Evolutionary conservation across 257 asterid species (phyloP).

Genomic region (Penstemon barbatus): DNA sequence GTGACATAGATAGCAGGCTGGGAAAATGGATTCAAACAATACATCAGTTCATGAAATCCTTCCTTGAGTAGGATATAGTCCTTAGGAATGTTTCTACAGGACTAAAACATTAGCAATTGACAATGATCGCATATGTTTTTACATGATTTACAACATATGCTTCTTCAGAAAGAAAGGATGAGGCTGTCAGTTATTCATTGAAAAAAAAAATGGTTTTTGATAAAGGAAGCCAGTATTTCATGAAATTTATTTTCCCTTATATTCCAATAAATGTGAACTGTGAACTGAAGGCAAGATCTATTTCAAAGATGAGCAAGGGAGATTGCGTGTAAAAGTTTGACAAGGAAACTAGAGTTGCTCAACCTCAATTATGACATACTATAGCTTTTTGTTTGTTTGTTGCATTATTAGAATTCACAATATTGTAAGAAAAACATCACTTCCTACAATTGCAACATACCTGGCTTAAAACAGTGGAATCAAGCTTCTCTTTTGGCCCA

Average conservation of each 20-base stretch:
- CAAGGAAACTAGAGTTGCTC: slow-evolving; percentile 7
- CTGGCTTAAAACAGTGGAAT: slow-evolving; percentile 97
- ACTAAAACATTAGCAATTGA: slow-evolving; percentile 15
- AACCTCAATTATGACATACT: slow-evolving; percentile 5
- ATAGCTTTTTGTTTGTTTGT: neutral
- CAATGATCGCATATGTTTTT: neutral
- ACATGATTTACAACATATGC: neutral
- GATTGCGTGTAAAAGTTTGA: neutral
- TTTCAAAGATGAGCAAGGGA: neutral
- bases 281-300: neutral
- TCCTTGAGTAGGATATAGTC: slow-evolving; percentile 1
- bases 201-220: neutral
- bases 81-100: neutral
- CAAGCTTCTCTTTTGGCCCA: slow-evolving; percentile 94
- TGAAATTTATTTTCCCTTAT: neutral
- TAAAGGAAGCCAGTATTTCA: neutral
- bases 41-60: slow-evolving; percentile 17
- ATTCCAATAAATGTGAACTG: neutral
- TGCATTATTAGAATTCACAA: slow-evolving; percentile 10
- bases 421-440: slow-evolving; percentile 15
- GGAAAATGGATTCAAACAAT: slow-evolving; percentile 22
- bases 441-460: slow-evolving; percentile 34
- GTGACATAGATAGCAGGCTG: slow-evolving; percentile 98
- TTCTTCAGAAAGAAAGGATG: slow-evolving; percentile 16
- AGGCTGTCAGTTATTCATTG: slow-evolving; percentile 13